These are phyloP conservation scores for Aureobasidium lini DNA, from an alignment of 2,329 filamentous ascomycete species.

Conservation along the genomic window DNA sequence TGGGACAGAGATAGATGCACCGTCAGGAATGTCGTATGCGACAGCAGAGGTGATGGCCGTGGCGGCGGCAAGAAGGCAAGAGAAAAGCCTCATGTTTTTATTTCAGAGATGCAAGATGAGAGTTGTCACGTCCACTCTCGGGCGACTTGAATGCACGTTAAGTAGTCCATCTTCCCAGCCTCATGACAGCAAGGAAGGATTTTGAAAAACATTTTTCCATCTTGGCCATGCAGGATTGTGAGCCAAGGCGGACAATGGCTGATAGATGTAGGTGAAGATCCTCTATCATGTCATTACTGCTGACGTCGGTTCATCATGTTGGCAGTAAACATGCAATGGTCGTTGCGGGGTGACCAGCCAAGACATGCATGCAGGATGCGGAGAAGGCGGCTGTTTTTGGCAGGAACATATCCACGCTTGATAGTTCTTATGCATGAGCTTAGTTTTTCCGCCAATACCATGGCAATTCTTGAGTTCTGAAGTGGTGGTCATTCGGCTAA, in stretches of 20 bases:
- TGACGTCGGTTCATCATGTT: not conserved
- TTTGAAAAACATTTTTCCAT: conserved; percentile 1
- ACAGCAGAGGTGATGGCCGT: not conserved
- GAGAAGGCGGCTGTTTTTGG: not conserved
- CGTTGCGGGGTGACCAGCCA: conserved; percentile 4
- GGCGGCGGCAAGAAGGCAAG: not conserved
- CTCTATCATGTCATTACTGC: not conserved
- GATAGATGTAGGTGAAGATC: not conserved
- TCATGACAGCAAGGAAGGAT: not conserved
- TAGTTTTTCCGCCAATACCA: conserved; percentile 8
- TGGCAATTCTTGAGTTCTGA: not conserved
- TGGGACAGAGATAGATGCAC: not conserved
- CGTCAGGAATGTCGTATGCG: not conserved
- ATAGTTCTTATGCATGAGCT: not conserved
- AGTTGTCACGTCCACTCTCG: too few species aligned
- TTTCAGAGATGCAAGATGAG: not conserved
- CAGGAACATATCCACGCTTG: not conserved
- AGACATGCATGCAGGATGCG: conserved; percentile 4
- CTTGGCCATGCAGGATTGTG: conserved; percentile 9
- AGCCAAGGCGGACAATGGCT: conserved; percentile 1
- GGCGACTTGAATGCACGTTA: not conserved
- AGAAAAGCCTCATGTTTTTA: not conserved
- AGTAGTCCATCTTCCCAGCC: not conserved
- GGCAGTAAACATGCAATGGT: not conserved
- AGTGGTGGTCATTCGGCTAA: not conserved